phyloP scores from a whole-genome alignment of 345 rosid genomes.

The Sapria himalayana region DNA sequence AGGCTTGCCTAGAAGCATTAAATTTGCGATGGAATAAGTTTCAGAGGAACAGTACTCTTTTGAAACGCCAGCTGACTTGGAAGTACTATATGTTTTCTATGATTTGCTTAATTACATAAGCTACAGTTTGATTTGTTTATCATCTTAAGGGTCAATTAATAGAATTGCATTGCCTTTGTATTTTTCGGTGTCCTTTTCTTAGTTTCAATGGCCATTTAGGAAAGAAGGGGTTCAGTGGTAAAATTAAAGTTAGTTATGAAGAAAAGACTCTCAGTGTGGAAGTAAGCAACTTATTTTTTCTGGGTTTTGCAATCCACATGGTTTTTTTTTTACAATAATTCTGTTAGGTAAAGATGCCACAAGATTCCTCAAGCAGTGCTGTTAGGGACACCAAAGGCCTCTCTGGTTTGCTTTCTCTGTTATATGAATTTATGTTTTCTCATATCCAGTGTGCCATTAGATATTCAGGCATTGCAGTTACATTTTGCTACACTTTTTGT shows the following conservation, averaged over 20 bases:
- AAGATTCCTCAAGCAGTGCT: conserved; percentile 54
- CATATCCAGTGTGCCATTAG: too few relatives aligned
- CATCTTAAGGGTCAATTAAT: too few relatives aligned
- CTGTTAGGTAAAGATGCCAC: conserved; percentile 88
- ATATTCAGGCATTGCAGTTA: too few relatives aligned
- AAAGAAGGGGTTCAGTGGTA: conserved; percentile 80
- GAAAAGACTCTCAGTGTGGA: conserved; percentile 56
- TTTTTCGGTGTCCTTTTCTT: conserved; percentile 3
- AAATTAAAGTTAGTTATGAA: conserved; percentile 46
- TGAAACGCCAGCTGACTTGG: conserved; percentile 62
- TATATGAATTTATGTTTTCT: not conserved
- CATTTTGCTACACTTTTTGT: too few relatives aligned
- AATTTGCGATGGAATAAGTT: conserved; percentile 43
- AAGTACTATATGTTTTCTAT: conserved; percentile 29
- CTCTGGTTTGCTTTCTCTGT: conserved; percentile 35
- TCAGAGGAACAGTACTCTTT: conserved; percentile 30
- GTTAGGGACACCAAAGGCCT: conserved; percentile 89
- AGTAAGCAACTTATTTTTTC: conserved; percentile 20
- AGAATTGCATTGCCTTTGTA: too few relatives aligned
- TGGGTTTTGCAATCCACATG: not conserved
- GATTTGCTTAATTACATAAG: too few relatives aligned
- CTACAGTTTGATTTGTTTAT: too few relatives aligned
- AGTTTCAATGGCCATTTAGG: conserved; percentile 74
- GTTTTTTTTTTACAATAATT: conserved; percentile 1
- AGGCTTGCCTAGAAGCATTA: conserved; percentile 61